These are phyloP conservation scores for Fermentozyma sake DNA, from an alignment of 1,139 yeast genomes.

Conservation along the genomic window DNA sequence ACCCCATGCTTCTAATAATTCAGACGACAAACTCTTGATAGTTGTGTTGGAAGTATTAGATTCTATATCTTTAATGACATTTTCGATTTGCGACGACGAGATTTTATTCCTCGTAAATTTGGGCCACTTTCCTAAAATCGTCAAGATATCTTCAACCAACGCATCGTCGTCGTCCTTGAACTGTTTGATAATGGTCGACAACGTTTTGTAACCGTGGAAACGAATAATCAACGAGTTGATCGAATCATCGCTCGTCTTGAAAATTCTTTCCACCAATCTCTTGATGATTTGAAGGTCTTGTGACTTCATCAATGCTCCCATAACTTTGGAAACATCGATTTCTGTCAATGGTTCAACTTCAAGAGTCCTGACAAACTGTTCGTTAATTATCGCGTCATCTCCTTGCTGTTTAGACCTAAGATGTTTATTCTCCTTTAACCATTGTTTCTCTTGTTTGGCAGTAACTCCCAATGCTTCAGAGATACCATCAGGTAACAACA, in stretches of 20 bases:
- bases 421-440: conserved; percentile 58
- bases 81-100: conserved; percentile 72
- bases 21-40: conserved; percentile 33
- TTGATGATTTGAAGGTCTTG: conserved; percentile 65
- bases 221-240: conserved; percentile 61
- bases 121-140: conserved; percentile 71
- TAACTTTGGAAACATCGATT: conserved; percentile 70
- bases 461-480: conserved; percentile 85
- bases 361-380: conserved; percentile 58
- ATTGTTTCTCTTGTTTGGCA: conserved; percentile 53
- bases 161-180: conserved; percentile 28
- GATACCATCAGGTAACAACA: conserved; percentile 74
- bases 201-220: conserved; percentile 84
- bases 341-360: conserved; percentile 49
- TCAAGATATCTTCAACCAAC: conserved; percentile 44
- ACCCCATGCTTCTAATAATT: conserved; percentile 66
- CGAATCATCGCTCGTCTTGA: conserved; percentile 49
- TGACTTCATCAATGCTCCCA: conserved; percentile 76
- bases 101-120: conserved; percentile 77
- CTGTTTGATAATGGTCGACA: conserved; percentile 52
- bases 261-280: conserved; percentile 66
- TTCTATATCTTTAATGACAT: conserved; percentile 48
- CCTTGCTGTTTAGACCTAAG: conserved; percentile 44
- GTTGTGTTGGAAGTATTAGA: conserved; percentile 25
- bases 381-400: conserved; percentile 59